Conservation (phyloP, 192 early-diverging fungal species). For the Umbelopsis sp. region DNA sequence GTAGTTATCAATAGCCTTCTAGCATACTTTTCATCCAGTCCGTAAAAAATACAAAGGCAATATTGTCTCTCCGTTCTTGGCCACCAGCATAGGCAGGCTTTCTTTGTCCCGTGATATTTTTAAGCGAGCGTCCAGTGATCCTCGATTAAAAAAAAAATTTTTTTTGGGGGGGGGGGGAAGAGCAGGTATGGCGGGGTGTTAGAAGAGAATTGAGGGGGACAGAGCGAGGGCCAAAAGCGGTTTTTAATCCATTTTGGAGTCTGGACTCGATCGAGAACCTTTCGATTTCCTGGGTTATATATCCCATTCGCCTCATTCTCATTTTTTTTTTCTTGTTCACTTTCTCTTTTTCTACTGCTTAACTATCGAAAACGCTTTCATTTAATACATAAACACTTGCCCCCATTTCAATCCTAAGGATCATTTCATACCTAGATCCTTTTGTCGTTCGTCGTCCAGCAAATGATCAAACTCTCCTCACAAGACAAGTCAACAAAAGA, state of each 20-base stretch:
- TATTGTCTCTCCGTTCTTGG: background rate
- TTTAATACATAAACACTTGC: too few relatives aligned
- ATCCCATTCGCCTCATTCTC: background rate
- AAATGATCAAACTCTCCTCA: background rate
- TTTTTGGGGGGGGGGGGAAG: background rate
- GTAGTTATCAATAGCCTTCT: background rate
- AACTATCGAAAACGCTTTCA: background rate
- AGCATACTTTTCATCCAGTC: background rate
- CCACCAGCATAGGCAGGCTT: too few relatives aligned
- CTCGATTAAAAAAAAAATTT: background rate
- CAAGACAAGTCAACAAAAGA: background rate
- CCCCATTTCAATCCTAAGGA: too few relatives aligned
- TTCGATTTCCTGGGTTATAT: background rate
- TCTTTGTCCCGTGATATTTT: background rate
- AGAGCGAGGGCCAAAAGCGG: background rate
- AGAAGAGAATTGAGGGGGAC: background rate
- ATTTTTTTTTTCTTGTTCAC: background rate
- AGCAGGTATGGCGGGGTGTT: background rate
- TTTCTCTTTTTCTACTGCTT: background rate
- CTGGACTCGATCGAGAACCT: constrained; percentile 1
- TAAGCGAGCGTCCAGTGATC: background rate
- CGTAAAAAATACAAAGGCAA: background rate
- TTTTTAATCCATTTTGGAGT: too few relatives aligned
- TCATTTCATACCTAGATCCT: background rate
- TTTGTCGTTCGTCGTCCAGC: background rate